Percentiles rank a stretch among this genome's conserved stretches.
phyloP scores from a whole-genome alignment of 495 filamentous ascomycete genomes.

The Lichenothelia convexa region DNA sequence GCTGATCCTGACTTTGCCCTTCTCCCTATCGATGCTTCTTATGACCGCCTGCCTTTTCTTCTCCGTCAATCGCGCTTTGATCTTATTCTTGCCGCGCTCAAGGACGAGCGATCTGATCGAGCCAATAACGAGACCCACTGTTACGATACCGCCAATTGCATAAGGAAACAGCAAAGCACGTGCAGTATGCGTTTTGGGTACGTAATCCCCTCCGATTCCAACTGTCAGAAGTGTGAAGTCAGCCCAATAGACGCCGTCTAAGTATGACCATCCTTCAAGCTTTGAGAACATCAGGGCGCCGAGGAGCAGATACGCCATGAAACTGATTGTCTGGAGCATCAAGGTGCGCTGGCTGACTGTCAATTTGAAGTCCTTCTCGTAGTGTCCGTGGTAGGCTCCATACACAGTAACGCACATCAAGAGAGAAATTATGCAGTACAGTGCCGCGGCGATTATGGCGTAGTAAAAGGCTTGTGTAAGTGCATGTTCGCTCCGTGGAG shows the following conservation, averaged over 20 bases:
- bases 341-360: conserved; percentile 60
- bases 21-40: conserved; percentile 29
- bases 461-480: conserved; percentile 69
- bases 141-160: conserved; percentile 62
- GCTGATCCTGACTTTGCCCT: conserved; percentile 29
- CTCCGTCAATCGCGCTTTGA: conserved; percentile 50
- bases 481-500: conserved; percentile 27
- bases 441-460: conserved; percentile 49
- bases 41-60: conserved; percentile 43
- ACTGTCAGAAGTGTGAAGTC: conserved; percentile 74
- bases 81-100: conserved; percentile 52
- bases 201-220: conserved; percentile 51
- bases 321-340: conserved; percentile 73
- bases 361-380: conserved; percentile 49
- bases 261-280: conserved; percentile 60
- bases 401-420: conserved; percentile 52
- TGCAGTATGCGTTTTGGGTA: conserved; percentile 41
- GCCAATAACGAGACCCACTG: conserved; percentile 62
- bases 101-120: conserved; percentile 66
- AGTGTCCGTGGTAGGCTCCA: conserved; percentile 45
- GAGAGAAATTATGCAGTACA: conserved; percentile 59
- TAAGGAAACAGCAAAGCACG: conserved; percentile 60
- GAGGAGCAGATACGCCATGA: conserved; percentile 55
- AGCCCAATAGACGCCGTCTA: conserved; percentile 69
- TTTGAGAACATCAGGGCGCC: conserved; percentile 53